These are phyloP conservation scores for Fusarium luffae DNA, from an alignment of 2,329 filamentous ascomycete species.

Conservation along the genomic window DNA sequence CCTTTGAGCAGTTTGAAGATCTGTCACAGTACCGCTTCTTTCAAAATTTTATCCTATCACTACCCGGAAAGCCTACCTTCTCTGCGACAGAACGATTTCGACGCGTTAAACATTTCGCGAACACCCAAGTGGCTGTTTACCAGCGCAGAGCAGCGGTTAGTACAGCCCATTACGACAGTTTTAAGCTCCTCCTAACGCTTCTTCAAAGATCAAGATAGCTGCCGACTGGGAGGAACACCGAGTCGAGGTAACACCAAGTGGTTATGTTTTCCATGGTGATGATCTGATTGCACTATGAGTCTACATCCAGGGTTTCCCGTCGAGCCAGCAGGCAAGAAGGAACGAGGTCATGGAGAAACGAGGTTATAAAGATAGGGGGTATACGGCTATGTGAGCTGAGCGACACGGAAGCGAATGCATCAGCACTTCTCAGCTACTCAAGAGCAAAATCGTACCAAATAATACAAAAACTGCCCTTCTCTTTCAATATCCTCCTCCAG, in stretches of 20 bases:
- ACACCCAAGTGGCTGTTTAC: neutral
- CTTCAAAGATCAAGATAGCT: neutral
- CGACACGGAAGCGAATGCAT: no score
- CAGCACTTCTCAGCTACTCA: no score
- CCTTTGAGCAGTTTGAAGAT: rapidly evolving
- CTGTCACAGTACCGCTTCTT: neutral
- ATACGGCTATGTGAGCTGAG: no score
- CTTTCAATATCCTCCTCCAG: no score
- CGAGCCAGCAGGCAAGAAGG: no score
- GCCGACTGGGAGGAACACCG: neutral
- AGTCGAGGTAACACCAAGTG: neutral
- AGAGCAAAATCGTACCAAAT: no score
- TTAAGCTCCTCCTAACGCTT: neutral
- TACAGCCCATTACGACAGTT: neutral
- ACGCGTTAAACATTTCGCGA: neutral
- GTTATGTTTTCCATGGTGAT: neutral
- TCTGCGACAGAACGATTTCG: neutral
- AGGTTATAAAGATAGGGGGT: no score
- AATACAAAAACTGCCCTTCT: no score
- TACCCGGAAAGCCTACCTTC: neutral
- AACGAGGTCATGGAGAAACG: no score
- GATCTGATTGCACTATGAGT: rapidly evolving
- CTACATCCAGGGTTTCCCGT: neutral
- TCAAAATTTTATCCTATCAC: rapidly evolving
- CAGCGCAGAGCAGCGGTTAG: neutral